These are phyloP conservation scores for Brettanomyces custersianus DNA, from an alignment of 805 yeast genomes.

Conservation along the genomic window DNA sequence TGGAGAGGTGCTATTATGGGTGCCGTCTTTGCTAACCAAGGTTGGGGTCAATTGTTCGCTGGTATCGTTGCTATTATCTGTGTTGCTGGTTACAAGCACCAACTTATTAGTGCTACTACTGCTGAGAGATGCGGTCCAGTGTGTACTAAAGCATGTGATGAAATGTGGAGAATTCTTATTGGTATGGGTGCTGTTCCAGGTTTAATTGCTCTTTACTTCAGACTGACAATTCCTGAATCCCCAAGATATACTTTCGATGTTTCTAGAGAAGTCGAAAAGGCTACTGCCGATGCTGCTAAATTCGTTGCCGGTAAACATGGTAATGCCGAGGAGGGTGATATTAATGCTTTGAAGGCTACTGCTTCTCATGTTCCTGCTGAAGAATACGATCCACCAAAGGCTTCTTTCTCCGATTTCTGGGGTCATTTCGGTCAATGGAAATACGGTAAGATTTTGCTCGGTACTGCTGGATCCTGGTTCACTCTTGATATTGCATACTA, in stretches of 20 bases:
- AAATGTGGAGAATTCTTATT: slow-evolving; percentile 87
- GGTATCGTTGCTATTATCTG: slow-evolving; percentile 75
- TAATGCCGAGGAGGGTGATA: slow-evolving; percentile 35
- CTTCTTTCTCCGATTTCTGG: slow-evolving; percentile 66
- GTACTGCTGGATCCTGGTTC: slow-evolving; percentile 92
- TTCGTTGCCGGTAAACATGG: slow-evolving; percentile 43
- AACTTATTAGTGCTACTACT: slow-evolving; percentile 42
- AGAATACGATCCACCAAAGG: slow-evolving; percentile 58
- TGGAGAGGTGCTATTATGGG: slow-evolving; percentile 99
- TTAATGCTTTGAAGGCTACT: slow-evolving; percentile 35
- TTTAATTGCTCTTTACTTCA: slow-evolving; percentile 71
- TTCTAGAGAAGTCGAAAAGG: slow-evolving; percentile 45
- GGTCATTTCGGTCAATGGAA: slow-evolving; percentile 78
- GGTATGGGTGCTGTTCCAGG: slow-evolving; percentile 94
- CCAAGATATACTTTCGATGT: slow-evolving; percentile 87
- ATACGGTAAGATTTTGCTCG: slow-evolving; percentile 72
- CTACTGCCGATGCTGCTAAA: slow-evolving; percentile 46
- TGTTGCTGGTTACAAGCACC: slow-evolving; percentile 68
- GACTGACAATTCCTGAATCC: slow-evolving; percentile 91
- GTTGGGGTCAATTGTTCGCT: slow-evolving; percentile 87
- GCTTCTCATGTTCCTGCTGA: slow-evolving; percentile 30
- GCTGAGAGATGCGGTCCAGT: slow-evolving; percentile 52
- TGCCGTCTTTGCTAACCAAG: slow-evolving; percentile 94
- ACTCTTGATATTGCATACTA: slow-evolving; percentile 84
- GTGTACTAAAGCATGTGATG: slow-evolving; percentile 77